Evolutionary conservation across 1,284 basidiomycete genomes (phyloP), one percentile per base, ranked within the genome.

Genomic region (Tetrapyrgos nigripes): DNA sequence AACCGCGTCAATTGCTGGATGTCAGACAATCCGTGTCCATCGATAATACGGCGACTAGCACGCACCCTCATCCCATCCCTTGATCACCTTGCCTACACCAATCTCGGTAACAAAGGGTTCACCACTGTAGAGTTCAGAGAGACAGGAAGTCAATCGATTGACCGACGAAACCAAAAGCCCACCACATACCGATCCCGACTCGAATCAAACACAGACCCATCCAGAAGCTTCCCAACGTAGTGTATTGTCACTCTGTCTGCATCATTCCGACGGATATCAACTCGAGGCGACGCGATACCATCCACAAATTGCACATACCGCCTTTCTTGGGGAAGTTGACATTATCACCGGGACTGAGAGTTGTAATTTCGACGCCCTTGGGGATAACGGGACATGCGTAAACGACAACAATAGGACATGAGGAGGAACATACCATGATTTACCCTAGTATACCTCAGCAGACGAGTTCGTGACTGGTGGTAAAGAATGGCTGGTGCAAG

Each of bases 61-160:
- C 81, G 71, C 69, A 92, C 93, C 93, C 76, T 95, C 93, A 70
- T 96, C 93, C 94, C 94, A 96, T 44, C 93, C 94, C 73, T 83
- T 89, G 77, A 95, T 95, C 56, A 95, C 93, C 72, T 87, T 87
- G 35, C 89, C 90, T 47, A 88, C 80, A 56, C 92, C 93, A 65
- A 96, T 95, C 69, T 83, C 71, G 23, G 91, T 93, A 68, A 79
- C 72, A 75, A 96, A 96, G 2, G 92, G 86, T 0, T 10, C 9
- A 0, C 76, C 75, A 51, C 89, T 91, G 57, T 8, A 28, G 33
- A 45, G n/a, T 44, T 17, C 10, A 45, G 26, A 35, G 14, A 13
- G 5, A 27, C 13, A 21, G 9, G 47, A 8, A 46, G 44, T 23
- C 19, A 40, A 40, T 40, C n/a, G 26, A 48, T n/a, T 24, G 26